Evolutionary conservation across 75 land plant species (phyloP).

Genomic region (Picea glauca): DNA sequence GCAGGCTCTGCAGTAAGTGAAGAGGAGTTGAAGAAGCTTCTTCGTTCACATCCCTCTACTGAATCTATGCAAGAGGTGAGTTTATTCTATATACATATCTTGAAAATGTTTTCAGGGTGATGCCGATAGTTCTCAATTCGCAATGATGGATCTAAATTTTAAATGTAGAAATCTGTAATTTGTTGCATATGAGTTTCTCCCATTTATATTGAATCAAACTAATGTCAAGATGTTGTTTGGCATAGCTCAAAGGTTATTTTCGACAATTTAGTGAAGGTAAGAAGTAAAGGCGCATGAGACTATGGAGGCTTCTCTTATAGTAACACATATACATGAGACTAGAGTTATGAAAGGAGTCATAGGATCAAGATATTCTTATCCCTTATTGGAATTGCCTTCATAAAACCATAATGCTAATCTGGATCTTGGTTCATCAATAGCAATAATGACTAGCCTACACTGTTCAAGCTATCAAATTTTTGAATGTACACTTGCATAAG

Average conservation of each 20-base stretch:
- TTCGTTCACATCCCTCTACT: slow-evolving; percentile 7
- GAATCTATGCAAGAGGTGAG: slow-evolving; percentile 10
- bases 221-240: background rate
- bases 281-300: no score
- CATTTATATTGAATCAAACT: background rate
- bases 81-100: background rate
- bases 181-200: background rate
- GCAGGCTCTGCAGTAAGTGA: background rate
- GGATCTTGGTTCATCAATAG: no score
- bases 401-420: no score
- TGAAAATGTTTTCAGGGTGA: background rate
- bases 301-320: no score
- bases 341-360: no score
- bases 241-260: background rate
- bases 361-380: no score
- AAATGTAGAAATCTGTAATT: background rate
- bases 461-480: no score
- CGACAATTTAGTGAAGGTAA: background rate
- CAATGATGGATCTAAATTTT: background rate
- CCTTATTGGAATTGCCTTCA: no score
- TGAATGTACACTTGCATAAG: no score
- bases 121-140: background rate
- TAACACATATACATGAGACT: no score
- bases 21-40: slow-evolving; percentile 3
- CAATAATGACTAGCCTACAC: no score